phyloP scores from a whole-genome alignment of 495 filamentous ascomycete species.

The Astrothelium subdiscretum region DNA sequence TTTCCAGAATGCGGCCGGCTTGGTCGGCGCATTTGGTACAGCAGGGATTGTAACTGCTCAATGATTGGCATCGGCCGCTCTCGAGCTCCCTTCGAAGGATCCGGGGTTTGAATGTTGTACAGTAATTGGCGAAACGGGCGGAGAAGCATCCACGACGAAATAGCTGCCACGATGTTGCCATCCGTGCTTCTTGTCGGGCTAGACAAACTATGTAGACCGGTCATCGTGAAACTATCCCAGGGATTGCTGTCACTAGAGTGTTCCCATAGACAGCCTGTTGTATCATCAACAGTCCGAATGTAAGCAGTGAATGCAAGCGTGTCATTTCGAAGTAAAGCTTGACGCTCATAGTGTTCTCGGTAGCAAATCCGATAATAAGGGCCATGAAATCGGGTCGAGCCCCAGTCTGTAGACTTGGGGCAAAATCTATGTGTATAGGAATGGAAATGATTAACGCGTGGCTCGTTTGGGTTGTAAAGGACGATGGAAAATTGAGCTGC shows the following conservation, averaged over 20 bases:
- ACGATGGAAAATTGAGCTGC: slow-evolving; percentile 53
- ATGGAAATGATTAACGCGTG: slow-evolving; percentile 46
- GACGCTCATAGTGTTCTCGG: slow-evolving; percentile 46
- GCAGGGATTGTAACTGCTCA: slow-evolving; percentile 20
- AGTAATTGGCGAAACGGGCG: slow-evolving; percentile 47
- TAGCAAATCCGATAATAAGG: slow-evolving; percentile 48
- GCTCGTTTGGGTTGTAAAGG: slow-evolving; percentile 55
- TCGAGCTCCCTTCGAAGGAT: slow-evolving; percentile 37
- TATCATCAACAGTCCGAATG: slow-evolving; percentile 51
- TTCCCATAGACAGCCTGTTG: slow-evolving; percentile 53
- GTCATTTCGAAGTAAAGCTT: slow-evolving; percentile 51
- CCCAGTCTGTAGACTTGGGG: slow-evolving; percentile 49
- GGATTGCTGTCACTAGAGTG: slow-evolving; percentile 29
- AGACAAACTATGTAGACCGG: slow-evolving; percentile 45
- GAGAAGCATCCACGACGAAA: slow-evolving; percentile 49
- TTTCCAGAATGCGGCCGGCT: slow-evolving; percentile 8
- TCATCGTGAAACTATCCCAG: slow-evolving; percentile 40
- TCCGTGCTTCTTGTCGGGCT: slow-evolving; percentile 35
- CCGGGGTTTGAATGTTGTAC: slow-evolving; percentile 37
- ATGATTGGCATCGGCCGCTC: slow-evolving; percentile 36
- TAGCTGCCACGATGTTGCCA: slow-evolving; percentile 23
- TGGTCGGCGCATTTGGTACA: slow-evolving; percentile 20
- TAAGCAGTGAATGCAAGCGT: slow-evolving; percentile 53
- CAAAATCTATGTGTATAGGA: slow-evolving; percentile 50
- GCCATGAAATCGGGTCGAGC: slow-evolving; percentile 55